phyloP scores from a whole-genome alignment of 345 rosid genomes.

The Raphanus sativus region DNA sequence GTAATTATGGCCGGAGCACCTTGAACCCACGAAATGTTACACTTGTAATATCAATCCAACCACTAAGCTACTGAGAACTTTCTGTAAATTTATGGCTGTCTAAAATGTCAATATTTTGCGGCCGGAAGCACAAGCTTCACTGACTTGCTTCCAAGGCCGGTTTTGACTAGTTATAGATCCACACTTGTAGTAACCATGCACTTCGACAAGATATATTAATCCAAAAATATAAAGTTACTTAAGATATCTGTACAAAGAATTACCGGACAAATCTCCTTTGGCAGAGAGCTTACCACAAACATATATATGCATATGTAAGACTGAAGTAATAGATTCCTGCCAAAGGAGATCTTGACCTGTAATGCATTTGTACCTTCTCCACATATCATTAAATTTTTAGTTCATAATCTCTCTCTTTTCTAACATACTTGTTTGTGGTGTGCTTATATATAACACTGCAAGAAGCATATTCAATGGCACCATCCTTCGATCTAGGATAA shows the following conservation, averaged over 20 bases:
- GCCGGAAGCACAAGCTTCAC: too few species aligned
- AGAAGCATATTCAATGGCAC: conserved; percentile 30
- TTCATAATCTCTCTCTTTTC: background rate
- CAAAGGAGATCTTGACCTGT: conserved; percentile 32
- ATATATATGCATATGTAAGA: conserved; percentile 15
- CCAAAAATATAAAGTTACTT: background rate
- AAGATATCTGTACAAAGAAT: conserved; percentile 3
- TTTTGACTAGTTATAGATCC: background rate
- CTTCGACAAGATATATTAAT: background rate
- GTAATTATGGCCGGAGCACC: too few species aligned
- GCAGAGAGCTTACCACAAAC: conserved; percentile 20
- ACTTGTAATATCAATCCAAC: too few species aligned
- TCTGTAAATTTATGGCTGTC: too few species aligned
- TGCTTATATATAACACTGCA: too few species aligned
- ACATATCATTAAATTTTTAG: background rate
- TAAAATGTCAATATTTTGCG: too few species aligned
- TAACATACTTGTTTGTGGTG: too few species aligned
- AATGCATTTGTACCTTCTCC: conserved; percentile 24
- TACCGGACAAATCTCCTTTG: conserved; percentile 33
- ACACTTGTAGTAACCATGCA: background rate
- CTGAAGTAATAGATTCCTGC: conserved; percentile 24
- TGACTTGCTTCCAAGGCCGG: too few species aligned
- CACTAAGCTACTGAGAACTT: too few species aligned
- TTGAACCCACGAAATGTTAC: too few species aligned
- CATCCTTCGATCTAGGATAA: conserved; percentile 30